Base-by-base conservation (phyloP, 139 green algal species). In the Coelastrella sp. region DNA sequence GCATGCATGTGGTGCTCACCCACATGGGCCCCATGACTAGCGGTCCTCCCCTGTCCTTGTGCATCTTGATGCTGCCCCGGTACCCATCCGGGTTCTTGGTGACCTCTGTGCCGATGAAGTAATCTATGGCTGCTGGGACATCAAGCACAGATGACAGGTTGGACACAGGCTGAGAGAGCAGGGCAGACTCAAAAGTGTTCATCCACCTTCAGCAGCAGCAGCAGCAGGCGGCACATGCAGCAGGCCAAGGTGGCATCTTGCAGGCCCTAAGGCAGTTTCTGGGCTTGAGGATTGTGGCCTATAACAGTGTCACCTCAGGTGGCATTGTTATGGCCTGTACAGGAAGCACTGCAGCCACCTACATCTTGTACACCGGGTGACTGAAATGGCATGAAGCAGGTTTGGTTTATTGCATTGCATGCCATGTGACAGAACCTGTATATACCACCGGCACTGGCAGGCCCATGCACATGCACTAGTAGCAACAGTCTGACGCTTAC, bases 31-130 rank as follows among this genome's bases (percentile, higher is more conserved):
- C 92, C 60, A 94, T 89, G 20, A 91, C 81, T 65, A 94, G 86
- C 4, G 75, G 87, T 19, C 78, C 78, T 4, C 22, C 82, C 19
- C 73, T 70, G 84, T 95, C 91, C 91, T 95, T 89, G 84, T 82
- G 57, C 89, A 90, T 68, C 88, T 91, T 91, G 14, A 91, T 70
- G 81, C 80, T 88, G 58, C 88, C 88, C 24, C 88, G 75, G 81
- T 89, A 91, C 24, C 80, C 88, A 27, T 91, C 94, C 4, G 94
- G 94, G 78, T 95, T 96, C 90, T 96, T 96, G 74, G 89, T 92
- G 7, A 95, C 9, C 89, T 96, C 94, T 0, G 94, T 95, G 19
- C 49, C 90, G 14, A 96, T 74, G 22, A 95, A 92, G 88, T 96
- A 96, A 78, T 96, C 94, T 6, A 92, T 65, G 61, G 88, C 88